phyloP scores from a whole-genome alignment of 768 basidiomycete species.

The Rhizopogon vulgaris region DNA sequence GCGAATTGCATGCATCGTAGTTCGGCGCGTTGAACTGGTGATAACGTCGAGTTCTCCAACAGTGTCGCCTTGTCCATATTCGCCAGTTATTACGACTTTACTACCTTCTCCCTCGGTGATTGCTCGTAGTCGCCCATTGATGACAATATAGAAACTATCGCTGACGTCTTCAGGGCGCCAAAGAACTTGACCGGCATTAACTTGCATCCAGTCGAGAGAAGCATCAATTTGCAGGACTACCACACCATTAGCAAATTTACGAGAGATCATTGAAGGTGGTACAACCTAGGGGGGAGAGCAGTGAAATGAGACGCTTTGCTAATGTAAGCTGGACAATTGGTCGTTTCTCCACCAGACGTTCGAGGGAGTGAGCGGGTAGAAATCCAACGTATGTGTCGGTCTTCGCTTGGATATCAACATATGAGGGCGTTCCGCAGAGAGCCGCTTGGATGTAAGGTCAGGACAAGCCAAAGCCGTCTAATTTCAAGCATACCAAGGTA shows the following conservation, averaged over 20 bases:
- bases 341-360: slow-evolving; percentile 84
- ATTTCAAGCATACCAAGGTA: slow-evolving; percentile 63
- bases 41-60: slow-evolving; percentile 98
- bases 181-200: slow-evolving; percentile 89
- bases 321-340: slow-evolving; percentile 95
- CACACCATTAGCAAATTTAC: background rate
- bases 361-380: slow-evolving; percentile 80
- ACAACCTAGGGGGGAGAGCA: slow-evolving; percentile 88
- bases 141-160: slow-evolving; percentile 97
- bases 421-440: slow-evolving; percentile 85
- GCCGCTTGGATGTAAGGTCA: slow-evolving; percentile 49
- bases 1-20: slow-evolving; percentile 94
- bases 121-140: slow-evolving; percentile 91
- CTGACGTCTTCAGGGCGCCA: slow-evolving; percentile 89
- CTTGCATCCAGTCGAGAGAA: slow-evolving; percentile 97
- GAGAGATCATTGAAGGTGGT: background rate
- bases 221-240: slow-evolving; percentile 94
- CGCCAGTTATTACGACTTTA: slow-evolving; percentile 75
- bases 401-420: slow-evolving; percentile 95
- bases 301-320: slow-evolving; percentile 91
- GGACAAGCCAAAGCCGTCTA: background rate
- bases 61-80: slow-evolving; percentile 96
- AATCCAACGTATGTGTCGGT: slow-evolving; percentile 99
- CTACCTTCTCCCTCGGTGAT: slow-evolving; percentile 77
- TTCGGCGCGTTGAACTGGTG: slow-evolving; percentile 79